A percentile compares a stretch with the other conserved stretches of the same genome.
Evolutionary conservation across 768 basidiomycete genomes (phyloP).

Genomic region (Russula compacta): DNA sequence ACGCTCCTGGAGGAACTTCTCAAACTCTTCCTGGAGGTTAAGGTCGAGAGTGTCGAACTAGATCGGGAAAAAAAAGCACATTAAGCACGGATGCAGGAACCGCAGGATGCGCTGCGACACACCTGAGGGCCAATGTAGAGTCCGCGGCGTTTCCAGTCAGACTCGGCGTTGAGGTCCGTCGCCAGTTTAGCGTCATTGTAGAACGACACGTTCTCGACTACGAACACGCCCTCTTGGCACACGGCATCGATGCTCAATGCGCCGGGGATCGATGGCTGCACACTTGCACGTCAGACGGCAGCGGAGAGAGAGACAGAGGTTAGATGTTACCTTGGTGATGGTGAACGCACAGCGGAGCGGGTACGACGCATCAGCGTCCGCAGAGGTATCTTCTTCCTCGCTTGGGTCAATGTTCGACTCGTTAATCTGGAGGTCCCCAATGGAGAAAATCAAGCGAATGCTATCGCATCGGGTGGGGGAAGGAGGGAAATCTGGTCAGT

Average conservation of each 20-base stretch:
- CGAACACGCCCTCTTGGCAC: conserved; percentile 69
- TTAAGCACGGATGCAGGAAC: not conserved
- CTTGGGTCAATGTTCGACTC: conserved; percentile 33
- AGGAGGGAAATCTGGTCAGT: not conserved
- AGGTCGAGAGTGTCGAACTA: conserved; percentile 89
- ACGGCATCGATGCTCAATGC: conserved; percentile 73
- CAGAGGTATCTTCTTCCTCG: conserved; percentile 34
- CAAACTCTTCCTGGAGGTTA: conserved; percentile 83
- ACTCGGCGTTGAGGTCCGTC: conserved; percentile 73
- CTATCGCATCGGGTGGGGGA: conserved; percentile 30
- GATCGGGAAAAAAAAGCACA: not conserved
- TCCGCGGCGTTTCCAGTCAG: conserved; percentile 89
- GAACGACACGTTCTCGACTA: conserved; percentile 85
- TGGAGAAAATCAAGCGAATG: conserved; percentile 86
- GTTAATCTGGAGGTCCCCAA: conserved; percentile 66
- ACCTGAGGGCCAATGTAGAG: conserved; percentile 90
- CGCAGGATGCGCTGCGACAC: conserved; percentile 19
- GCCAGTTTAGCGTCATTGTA: conserved; percentile 68
- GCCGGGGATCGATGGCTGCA: conserved; percentile 44
- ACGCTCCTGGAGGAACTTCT: conserved; percentile 81
- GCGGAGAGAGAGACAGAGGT: not conserved
- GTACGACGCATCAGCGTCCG: conserved; percentile 37
- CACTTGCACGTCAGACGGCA: not conserved
- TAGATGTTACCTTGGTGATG: conserved; percentile 62
- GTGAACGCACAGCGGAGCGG: conserved; percentile 74